These are phyloP conservation scores for Herpotrichia juniperi DNA, from an alignment of 2,329 filamentous ascomycete species.

Conservation along the genomic window DNA sequence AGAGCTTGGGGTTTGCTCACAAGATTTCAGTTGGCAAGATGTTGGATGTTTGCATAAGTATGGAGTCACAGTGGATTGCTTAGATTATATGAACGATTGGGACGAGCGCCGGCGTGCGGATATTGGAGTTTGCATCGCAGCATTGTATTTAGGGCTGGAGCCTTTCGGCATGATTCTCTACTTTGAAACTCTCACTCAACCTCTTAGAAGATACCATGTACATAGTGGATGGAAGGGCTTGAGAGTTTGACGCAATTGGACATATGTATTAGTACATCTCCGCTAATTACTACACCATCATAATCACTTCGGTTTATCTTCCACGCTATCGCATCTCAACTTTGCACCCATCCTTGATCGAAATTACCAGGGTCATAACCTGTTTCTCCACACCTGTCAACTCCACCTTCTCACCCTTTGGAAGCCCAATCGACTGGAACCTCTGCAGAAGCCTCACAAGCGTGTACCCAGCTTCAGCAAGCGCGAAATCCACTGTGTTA, in stretches of 20 bases:
- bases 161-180: too few relatives aligned
- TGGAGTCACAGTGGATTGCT: background rate
- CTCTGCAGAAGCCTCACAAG: slow-evolving; percentile 22
- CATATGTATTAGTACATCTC: too few relatives aligned
- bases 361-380: slow-evolving; percentile 23
- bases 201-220: too few relatives aligned
- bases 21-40: too few relatives aligned
- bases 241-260: too few relatives aligned
- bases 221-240: too few relatives aligned
- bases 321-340: slow-evolving; percentile 16
- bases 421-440: slow-evolving; percentile 24
- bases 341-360: slow-evolving; percentile 29
- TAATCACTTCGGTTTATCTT: too few relatives aligned
- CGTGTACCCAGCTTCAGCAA: slow-evolving; percentile 24
- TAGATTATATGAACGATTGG: background rate
- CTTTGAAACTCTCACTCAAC: too few relatives aligned
- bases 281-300: too few relatives aligned
- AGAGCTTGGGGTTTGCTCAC: background rate
- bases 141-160: too few relatives aligned
- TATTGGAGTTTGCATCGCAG: background rate
- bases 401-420: slow-evolving; percentile 17
- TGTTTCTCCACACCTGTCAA: slow-evolving; percentile 27
- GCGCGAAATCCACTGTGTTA: slow-evolving; percentile 29
- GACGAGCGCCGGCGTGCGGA: background rate
- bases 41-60: background rate